Evolutionary conservation across 2,329 filamentous ascomycete genomes (phyloP), one percentile per base, ranked within the genome.

Genomic region (Trichoderma breve): DNA sequence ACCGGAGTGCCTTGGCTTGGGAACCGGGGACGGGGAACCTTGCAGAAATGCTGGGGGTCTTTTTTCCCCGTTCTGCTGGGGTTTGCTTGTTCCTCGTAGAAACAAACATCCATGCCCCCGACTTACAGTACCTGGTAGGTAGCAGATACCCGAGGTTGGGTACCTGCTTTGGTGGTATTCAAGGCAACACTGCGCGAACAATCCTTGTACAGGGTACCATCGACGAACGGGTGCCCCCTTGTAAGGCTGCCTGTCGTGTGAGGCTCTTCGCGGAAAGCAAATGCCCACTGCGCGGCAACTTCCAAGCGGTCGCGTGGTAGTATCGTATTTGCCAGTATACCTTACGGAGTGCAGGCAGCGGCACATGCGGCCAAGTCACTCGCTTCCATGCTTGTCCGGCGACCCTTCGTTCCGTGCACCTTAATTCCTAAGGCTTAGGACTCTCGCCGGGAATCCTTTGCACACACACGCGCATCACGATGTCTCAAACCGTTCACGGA

Each of bases 21-120:
- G 63, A 55, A 60, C 55, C 39, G n/a, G 55, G 66, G 58, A 36
- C 26, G 66, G 66, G 53, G 39, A 69, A 39, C 62, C 66, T 60
- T 69, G 66, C 57, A 53, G 66, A 14, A 30, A 55, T 28, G 8
- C 66, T 51, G 66, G 63, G 66, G 66, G 66, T 11, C 36, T 24
- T 36, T 66, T 21, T 32, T 32, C 43, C 34, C 36, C 34, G 15
- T 30, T 47, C 34, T 12, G 43, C 43, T 51, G 43, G 43, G 43
- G 28, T 32, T 58, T 32, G 55, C 9, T 4, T 28, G 15, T 32
- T n/a, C 39, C 28, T 15, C 36, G 15, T 39, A 28, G 34, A 24
- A 47, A 12, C 34, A 58, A 26, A 18, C 51, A 28, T 55, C 15
- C 55, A 58, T 30, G 26, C 26, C 14, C 34, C 34, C 34, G 34